Percentiles rank a stretch among this genome's conserved stretches.
These are phyloP conservation scores for Phytophthora rubi DNA, from an alignment of 352 stramenopile genomes.

Conservation along the genomic window DNA sequence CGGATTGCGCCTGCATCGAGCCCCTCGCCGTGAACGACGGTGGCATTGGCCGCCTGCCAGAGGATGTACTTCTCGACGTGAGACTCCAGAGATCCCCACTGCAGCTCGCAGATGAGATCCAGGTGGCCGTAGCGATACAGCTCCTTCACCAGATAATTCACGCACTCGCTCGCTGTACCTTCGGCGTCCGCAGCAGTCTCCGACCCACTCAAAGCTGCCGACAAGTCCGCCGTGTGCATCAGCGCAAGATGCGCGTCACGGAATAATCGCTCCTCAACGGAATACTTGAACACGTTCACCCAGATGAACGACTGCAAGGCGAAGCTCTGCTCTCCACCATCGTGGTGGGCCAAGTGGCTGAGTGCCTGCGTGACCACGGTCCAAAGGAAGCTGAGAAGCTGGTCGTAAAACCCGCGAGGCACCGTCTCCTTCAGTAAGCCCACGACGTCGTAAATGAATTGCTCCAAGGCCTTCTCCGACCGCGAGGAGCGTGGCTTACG, in stretches of 20 bases:
- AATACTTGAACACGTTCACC: constrained; percentile 87
- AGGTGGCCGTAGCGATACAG: constrained; percentile 68
- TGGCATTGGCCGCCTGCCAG: constrained; percentile 77
- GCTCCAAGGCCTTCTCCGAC: constrained; percentile 45
- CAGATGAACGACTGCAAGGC: constrained; percentile 78
- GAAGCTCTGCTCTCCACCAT: constrained; percentile 38
- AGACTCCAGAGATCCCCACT: constrained; percentile 64
- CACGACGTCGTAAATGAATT: constrained; percentile 72
- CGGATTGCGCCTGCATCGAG: constrained; percentile 56
- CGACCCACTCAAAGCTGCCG: constrained; percentile 27
- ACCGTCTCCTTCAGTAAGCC: constrained; percentile 74
- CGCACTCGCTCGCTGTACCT: constrained; percentile 67
- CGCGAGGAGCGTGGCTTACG: constrained; percentile 10
- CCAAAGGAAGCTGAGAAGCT: constrained; percentile 73
- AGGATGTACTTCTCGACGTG: constrained; percentile 77
- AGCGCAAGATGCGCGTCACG: constrained; percentile 74
- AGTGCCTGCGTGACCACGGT: constrained; percentile 65
- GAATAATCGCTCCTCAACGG: constrained; percentile 65
- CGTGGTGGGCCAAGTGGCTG: constrained; percentile 35
- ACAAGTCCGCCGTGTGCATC: constrained; percentile 67
- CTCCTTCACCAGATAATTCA: constrained; percentile 79
- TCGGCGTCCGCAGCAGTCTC: constrained; percentile 19
- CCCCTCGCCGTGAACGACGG: constrained; percentile 41
- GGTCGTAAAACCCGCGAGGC: constrained; percentile 57
- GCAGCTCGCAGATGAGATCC: constrained; percentile 76